Percentiles rank a stretch among this genome's conserved stretches.
These are phyloP conservation scores for Eruca vesicaria DNA, from an alignment of 441 rosid genomes.

Conservation along the genomic window DNA sequence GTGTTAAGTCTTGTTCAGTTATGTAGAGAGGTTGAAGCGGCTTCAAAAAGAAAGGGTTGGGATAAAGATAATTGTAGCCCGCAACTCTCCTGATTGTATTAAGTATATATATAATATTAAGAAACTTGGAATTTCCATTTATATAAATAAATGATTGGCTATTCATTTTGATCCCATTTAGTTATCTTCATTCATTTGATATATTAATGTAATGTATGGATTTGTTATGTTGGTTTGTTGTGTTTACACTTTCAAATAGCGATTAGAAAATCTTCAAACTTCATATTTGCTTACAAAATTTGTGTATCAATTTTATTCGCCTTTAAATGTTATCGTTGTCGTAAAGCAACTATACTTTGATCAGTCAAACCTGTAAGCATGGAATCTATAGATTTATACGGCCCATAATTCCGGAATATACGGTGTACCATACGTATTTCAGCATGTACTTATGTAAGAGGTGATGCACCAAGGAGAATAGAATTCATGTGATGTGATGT, in stretches of 20 bases:
- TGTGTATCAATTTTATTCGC: not conserved
- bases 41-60: constrained; percentile 38
- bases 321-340: not conserved
- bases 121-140: constrained; percentile 14
- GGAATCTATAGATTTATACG: constrained; percentile 15
- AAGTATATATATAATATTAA: not conserved
- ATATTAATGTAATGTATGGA: not conserved
- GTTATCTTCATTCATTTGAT: not conserved
- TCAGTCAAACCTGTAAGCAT: constrained; percentile 6
- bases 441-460: constrained; percentile 23
- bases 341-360: not conserved
- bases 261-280: not conserved
- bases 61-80: constrained; percentile 52
- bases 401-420: constrained; percentile 19
- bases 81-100: constrained; percentile 48
- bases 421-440: constrained; percentile 23
- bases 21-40: constrained; percentile 59
- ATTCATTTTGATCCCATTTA: not conserved
- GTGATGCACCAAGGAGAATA: constrained; percentile 20
- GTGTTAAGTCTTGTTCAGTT: constrained; percentile 19
- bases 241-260: not conserved
- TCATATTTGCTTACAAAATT: not conserved
- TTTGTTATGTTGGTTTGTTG: not conserved
- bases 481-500: constrained; percentile 37
- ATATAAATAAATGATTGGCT: constrained; percentile 11